Evolutionary conservation across 1,284 basidiomycete species (phyloP).

Genomic region (Ganoderma multipileum): DNA sequence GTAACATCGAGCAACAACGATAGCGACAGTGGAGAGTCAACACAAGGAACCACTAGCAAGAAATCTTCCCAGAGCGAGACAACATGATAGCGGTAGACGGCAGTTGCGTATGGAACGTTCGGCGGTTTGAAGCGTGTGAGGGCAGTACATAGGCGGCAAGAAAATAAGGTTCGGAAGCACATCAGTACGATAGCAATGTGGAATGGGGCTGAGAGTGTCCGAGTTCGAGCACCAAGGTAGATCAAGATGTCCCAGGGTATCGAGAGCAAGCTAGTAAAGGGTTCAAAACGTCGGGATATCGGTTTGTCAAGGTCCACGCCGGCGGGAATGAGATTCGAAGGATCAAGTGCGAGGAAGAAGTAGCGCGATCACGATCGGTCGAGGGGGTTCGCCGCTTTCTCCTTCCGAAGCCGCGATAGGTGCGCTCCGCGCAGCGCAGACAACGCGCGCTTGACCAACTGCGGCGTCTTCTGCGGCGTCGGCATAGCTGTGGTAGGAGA

Average conservation of each 20-base stretch:
- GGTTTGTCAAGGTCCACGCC: background rate
- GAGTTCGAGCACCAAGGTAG: background rate
- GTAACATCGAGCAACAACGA: background rate
- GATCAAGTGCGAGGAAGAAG: background rate
- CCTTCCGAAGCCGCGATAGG: background rate
- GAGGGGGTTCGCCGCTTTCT: background rate
- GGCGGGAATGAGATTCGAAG: background rate
- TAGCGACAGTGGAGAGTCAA: background rate
- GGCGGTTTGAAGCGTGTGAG: background rate
- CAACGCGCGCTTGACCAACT: background rate
- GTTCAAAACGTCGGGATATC: background rate
- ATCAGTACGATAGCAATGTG: background rate
- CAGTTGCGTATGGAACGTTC: background rate
- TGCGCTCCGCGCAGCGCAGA: background rate
- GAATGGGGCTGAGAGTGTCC: background rate
- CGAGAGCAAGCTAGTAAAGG: background rate
- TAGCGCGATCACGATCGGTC: background rate
- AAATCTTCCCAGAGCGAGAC: background rate
- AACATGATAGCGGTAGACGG: background rate
- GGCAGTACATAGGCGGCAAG: background rate
- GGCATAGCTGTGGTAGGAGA: background rate
- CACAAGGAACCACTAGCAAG: background rate
- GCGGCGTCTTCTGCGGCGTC: slow-evolving; percentile 2
- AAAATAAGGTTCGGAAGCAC: background rate
- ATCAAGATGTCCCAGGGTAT: background rate